Base-by-base conservation (phyloP, 805 yeast species). In the Saturnispora sekii region DNA sequence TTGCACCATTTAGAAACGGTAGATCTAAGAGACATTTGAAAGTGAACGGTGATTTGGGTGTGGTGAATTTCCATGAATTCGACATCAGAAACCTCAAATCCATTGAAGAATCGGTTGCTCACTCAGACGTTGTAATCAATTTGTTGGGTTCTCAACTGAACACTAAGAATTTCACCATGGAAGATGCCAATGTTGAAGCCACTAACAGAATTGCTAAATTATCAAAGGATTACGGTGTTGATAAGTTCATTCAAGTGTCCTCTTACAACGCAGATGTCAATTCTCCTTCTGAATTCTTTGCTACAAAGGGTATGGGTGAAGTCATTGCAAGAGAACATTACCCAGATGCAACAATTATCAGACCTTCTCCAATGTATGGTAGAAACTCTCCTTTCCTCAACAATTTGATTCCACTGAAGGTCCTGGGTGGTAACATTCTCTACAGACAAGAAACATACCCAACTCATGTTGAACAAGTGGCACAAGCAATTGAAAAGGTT, bases 21-120 rank as follows among this genome's bases (percentile, higher is more conserved):
- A 70, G 79, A 71, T 76, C 79, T 58, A 80, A 73, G 64, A 74
- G 95, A 56, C 84, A 82, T 58, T 70, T 86, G 54, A 86, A 84
- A 66, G 84, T 83, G 45, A 72, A 80, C 40, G 95, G 95, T 38
- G 95, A 86, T 63, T 74, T 85, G 52, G 95, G 95, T 30, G 95
- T 86, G 37, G 87, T 86, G 29, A 83, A 82, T 65, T 81, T 79
- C 62, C 77, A 84, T 51, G 95, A 86, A 64, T 77, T 84, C 56
- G 95, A 86, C 62, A 68, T 86, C 51, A 73, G 95, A 63, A 86
- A 86, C 67, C 53, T 83, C 55, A 67, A 79, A 57, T 77, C 87
- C 11, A 79, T 86, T 51, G 84, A 83, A 60, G 84, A 83, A 52
- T 68, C 85, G 10, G 86, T 86, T 36, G 79, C 81, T 53, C 79